Evolutionary conservation across 2,329 filamentous ascomycete species (phyloP), one percentile per base, ranked within the genome.

Genomic region (Capronia epimyces): DNA sequence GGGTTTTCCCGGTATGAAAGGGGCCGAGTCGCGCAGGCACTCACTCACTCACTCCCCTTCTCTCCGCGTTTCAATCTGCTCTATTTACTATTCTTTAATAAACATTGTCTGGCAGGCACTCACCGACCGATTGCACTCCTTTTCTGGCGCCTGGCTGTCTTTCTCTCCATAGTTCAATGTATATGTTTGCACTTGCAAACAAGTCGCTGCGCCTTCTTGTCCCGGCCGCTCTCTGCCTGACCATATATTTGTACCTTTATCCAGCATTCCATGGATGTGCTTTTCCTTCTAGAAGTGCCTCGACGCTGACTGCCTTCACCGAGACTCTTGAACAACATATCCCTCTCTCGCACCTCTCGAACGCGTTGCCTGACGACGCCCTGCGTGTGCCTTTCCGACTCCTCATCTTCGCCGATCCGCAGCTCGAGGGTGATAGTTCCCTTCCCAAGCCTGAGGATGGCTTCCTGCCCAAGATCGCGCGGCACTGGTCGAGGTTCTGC

Each of bases 401-500:
- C 2, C 83, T 97, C 12, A 83, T 89, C 1, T 80, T 97, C 18
- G 91, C 87, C 54, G 91, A 97, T 67, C 91, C 91, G 3, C 91
- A 97, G 67, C 80, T 97, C 47, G 91, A 97, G 71, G 91, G 91
- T 62, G 88, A 95, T 65, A 89, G 86, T 1, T 89, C 87, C 5
- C 83, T 96, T 21, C 86, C 84, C 0, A 65, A 69, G 16, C 66
- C 70, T 1, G 67, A 74, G 21, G 73, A 72, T 66, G 70, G 65
- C 53, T 67, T 68, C 34, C 68, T 69, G 12, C 71, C 69, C 20
- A 70, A 66, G 52, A 50, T 79, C 27, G 54, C 52, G 13, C 59
- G 60, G n/a, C 67, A 74, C 53, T 71, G 67, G 67, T 16, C 24
- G 2, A 31, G n/a, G 18, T 20, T 57, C 8, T 18, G 27, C 18